A percentile compares a stretch with the other conserved stretches of the same genome.
Conservation (phyloP, 768 basidiomycete genomes). For the Tricholoma sp. region DNA sequence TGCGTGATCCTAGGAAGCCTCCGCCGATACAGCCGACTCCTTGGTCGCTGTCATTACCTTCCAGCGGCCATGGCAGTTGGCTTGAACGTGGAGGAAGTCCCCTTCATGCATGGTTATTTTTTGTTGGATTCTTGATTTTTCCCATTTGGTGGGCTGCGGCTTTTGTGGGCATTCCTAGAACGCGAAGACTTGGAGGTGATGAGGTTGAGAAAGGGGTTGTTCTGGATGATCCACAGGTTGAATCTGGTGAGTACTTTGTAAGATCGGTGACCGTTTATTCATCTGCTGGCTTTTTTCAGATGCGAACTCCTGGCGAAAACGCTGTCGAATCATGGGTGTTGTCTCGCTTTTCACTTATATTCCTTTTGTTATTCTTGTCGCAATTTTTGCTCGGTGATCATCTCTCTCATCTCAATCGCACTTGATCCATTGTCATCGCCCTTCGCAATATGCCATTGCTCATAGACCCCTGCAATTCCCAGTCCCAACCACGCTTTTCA, state of each 20-base stretch:
- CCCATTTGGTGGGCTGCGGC: constrained; percentile 63
- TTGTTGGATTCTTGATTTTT: constrained; percentile 62
- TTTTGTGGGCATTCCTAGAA: constrained; percentile 50
- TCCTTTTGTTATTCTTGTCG: constrained; percentile 71
- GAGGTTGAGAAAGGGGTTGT: constrained; percentile 63
- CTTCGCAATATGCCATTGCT: not conserved
- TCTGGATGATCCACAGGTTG: constrained; percentile 76
- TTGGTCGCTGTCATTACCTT: constrained; percentile 53
- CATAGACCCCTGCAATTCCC: not conserved
- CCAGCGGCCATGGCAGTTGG: constrained; percentile 30
- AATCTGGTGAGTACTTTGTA: constrained; percentile 49
- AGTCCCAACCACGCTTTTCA: not conserved
- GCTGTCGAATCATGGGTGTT: constrained; percentile 68
- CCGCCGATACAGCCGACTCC: constrained; percentile 52
- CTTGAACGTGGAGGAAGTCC: constrained; percentile 52
- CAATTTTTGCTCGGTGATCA: constrained; percentile 43
- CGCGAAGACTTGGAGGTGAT: constrained; percentile 53
- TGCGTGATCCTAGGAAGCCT: constrained; percentile 74
- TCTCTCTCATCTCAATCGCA: not conserved
- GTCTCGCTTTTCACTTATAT: constrained; percentile 71
- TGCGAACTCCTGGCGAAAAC: constrained; percentile 65
- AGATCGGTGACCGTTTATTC: not conserved
- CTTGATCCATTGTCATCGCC: not conserved
- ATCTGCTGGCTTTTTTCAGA: constrained; percentile 34
- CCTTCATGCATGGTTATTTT: constrained; percentile 74